Conservation (phyloP, 345 rosid species). For the Microcos paniculata region DNA sequence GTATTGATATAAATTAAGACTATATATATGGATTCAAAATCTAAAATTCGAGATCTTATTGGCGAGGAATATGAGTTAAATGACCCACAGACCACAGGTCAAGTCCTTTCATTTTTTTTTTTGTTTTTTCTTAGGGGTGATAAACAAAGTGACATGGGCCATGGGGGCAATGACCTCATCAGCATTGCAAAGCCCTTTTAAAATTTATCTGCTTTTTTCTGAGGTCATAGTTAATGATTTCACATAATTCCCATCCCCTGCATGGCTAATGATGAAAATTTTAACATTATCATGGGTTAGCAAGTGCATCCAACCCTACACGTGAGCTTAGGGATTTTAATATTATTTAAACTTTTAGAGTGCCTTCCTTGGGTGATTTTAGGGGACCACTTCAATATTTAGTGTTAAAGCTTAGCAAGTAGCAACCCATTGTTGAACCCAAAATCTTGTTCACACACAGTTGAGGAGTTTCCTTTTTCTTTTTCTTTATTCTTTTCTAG, state of each 20-base stretch:
- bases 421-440: neutral
- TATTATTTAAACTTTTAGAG: slow-evolving; percentile 5
- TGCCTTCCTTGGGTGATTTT: neutral
- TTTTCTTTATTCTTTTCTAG: neutral
- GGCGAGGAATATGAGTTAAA: neutral
- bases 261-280: slow-evolving; percentile 21
- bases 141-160: neutral
- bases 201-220: neutral
- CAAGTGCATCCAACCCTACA: slow-evolving; percentile 9
- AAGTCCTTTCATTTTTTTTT: no score
- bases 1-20: no score
- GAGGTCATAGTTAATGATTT: slow-evolving; percentile 13
- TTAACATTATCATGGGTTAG: slow-evolving; percentile 9
- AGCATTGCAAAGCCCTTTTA: neutral
- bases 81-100: no score
- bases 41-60: neutral
- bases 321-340: slow-evolving; percentile 15
- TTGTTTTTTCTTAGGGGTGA: no score
- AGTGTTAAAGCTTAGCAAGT: neutral
- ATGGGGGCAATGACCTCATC: slow-evolving; percentile 1
- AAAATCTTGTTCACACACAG: slow-evolving; percentile 4
- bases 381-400: slow-evolving; percentile 15
- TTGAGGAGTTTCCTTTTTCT: neutral
- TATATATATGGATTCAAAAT: neutral
- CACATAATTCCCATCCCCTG: slow-evolving; percentile 17